Evolutionary conservation across 2,329 filamentous ascomycete species (phyloP).

Genomic region (Ceratocystis diversiconidia): DNA sequence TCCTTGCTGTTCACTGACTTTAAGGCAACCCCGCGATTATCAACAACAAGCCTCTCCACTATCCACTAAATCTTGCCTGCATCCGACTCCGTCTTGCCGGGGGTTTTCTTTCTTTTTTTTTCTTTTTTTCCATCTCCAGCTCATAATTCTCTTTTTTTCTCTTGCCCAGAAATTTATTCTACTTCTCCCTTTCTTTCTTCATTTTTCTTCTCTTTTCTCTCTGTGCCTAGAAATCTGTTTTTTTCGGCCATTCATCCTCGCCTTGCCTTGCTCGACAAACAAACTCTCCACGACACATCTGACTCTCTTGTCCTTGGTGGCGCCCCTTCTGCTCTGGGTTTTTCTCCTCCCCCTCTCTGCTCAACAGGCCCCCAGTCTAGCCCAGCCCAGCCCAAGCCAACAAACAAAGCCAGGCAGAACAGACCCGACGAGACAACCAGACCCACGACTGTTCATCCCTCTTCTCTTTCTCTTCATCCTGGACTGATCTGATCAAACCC

Average conservation of each 20-base stretch:
- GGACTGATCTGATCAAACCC: slow-evolving; percentile 7
- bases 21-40: slow-evolving; percentile 12
- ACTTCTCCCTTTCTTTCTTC: background rate
- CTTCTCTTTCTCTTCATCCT: slow-evolving; percentile 7
- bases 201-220: too few relatives aligned
- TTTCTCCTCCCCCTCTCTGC: background rate
- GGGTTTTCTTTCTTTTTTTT: background rate
- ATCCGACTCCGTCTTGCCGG: slow-evolving; percentile 1
- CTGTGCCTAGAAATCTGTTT: too few relatives aligned
- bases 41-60: slow-evolving; percentile 1
- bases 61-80: background rate
- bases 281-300: background rate
- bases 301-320: background rate
- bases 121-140: background rate
- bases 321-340: background rate
- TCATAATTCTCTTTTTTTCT: slow-evolving; percentile 1
- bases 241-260: background rate
- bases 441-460: slow-evolving; percentile 9
- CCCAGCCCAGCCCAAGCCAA: background rate
- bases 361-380: background rate
- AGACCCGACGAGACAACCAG: background rate
- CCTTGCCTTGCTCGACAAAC: background rate
- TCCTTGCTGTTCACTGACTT: background rate
- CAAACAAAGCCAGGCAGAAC: background rate
- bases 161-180: background rate